Evolutionary conservation across 2,329 filamentous ascomycete species (phyloP).

Genomic region (Xylogone sp.): DNA sequence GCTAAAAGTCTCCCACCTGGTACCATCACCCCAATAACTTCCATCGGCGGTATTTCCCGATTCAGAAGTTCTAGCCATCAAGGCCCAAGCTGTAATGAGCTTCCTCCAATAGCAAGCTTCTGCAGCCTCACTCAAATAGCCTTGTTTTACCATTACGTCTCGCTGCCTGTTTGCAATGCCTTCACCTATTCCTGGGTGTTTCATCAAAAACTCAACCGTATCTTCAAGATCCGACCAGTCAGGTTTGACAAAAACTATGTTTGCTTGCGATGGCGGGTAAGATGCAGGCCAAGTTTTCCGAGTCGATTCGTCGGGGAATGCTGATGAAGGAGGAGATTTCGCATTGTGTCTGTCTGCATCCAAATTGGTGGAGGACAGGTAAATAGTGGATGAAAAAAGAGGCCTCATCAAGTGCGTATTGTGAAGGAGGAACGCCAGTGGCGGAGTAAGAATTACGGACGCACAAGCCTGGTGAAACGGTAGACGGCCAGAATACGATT

Average conservation of each 20-base stretch:
- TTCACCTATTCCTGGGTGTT: conserved; percentile 35
- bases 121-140: conserved; percentile 43
- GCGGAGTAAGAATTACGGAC: conserved; percentile 40
- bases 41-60: background rate
- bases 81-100: conserved; percentile 38
- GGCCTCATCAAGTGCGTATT: conserved; percentile 40
- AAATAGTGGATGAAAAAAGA: conserved; percentile 30
- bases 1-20: background rate
- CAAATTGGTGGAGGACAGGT: background rate
- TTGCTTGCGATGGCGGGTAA: conserved; percentile 32
- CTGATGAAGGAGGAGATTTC: background rate
- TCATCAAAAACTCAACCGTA: conserved; percentile 39
- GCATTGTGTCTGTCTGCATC: background rate
- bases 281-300: conserved; percentile 31
- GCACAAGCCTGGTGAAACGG: conserved; percentile 44
- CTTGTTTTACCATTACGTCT: conserved; percentile 35
- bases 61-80: background rate
- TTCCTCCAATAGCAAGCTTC: conserved; percentile 48
- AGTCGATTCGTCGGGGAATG: background rate
- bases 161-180: conserved; percentile 42
- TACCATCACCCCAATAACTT: background rate
- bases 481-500: conserved; percentile 45
- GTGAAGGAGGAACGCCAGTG: conserved; percentile 43
- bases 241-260: conserved; percentile 42
- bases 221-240: conserved; percentile 45